Evolutionary conservation across 2,329 filamentous ascomycete genomes (phyloP), one percentile per base, ranked within the genome.

Genomic region (Aspergillus pseudoterreus): DNA sequence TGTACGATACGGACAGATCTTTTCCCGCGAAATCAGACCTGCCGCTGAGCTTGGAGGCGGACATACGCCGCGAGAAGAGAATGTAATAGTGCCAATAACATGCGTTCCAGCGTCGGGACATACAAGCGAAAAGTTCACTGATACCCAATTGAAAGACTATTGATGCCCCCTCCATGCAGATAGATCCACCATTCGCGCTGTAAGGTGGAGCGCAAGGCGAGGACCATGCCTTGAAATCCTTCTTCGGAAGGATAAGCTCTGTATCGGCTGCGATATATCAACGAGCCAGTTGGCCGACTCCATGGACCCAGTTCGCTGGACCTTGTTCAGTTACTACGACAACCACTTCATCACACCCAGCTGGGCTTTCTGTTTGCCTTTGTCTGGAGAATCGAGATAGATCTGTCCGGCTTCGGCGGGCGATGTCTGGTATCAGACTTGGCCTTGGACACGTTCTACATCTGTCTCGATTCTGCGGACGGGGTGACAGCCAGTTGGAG

Each of bases 191-290:
- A 45, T 74, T 76, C 74, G 74, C 74, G 70, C 72, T 71, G 74
- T 69, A 73, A 76, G 75, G 75, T 78, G 74, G 75, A 77, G 75
- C 74, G 68, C 74, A 75, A 76, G 75, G 74, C 72, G 74, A 77
- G 75, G 63, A 68, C 67, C 68, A 75, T 77, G 72, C 73, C 75
- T 75, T 76, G 72, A 74, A 72, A 72, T 71, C 69, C 65, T 61
- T 58, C 54, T 50, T 57, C 56, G 54, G 56, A 54, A 56, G 67
- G 68, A 71, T 72, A 71, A 71, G 75, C 75, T 77, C 75, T 77
- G 75, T 78, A 78, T 78, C 75, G 69, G 73, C 70, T 67, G 75
- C 75, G 75, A 76, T 66, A 78, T 65, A 78, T 76, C 63, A 68
- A 76, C 15, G 4, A 22, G 58, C 53, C 50, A 55, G 8, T 60